These are phyloP conservation scores for Dryas drummondii DNA, from an alignment of 306 rosid species.

Conservation along the genomic window DNA sequence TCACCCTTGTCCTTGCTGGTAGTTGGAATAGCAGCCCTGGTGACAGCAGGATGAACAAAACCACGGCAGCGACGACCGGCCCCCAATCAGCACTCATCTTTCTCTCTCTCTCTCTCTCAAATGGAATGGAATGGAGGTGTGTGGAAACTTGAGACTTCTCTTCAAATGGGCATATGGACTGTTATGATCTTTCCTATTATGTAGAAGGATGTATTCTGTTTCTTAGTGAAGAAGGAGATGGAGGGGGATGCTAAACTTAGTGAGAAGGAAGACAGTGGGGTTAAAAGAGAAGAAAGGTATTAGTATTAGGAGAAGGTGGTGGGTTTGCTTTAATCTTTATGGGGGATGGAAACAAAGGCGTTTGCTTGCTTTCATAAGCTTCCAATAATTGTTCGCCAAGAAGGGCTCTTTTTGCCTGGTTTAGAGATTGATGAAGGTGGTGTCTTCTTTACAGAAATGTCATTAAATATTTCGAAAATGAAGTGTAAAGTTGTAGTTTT, in stretches of 20 bases:
- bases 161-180: constrained; percentile 5
- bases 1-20: constrained; percentile 67
- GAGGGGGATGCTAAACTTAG: constrained; percentile 70
- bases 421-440: constrained; percentile 44
- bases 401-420: constrained; percentile 31
- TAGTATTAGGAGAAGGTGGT: constrained; percentile 53
- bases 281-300: constrained; percentile 74
- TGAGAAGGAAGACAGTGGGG: constrained; percentile 48
- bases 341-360: constrained; percentile 19
- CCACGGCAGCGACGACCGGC: constrained; percentile 76
- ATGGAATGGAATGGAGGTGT: background rate
- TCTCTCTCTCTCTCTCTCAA: constrained; percentile 2
- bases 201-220: constrained; percentile 28
- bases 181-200: background rate
- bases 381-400: constrained; percentile 34
- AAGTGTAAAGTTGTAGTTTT: constrained; percentile 36
- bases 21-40: constrained; percentile 87
- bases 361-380: constrained; percentile 35
- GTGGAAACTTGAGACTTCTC: constrained; percentile 11
- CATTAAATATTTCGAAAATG: constrained; percentile 28
- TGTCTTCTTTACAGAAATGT: constrained; percentile 29
- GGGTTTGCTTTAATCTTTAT: constrained; percentile 54
- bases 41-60: constrained; percentile 77
- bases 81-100: constrained; percentile 91
- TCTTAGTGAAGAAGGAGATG: constrained; percentile 77